These are phyloP conservation scores for Cetraspora pellucida DNA, from an alignment of 192 early-diverging fungal genomes.

Conservation along the genomic window DNA sequence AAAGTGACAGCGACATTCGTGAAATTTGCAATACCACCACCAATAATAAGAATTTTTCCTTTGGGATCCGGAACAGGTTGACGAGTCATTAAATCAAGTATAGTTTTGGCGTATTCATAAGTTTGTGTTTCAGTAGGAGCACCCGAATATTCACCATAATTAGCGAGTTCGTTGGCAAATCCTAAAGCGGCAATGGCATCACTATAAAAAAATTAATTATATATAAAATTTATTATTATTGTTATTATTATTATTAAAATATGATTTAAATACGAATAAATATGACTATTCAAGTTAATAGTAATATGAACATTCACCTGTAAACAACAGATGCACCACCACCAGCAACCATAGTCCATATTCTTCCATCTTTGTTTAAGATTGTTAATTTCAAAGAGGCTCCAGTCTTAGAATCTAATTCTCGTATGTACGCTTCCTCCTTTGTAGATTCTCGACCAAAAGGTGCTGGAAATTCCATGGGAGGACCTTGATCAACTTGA, in stretches of 20 bases:
- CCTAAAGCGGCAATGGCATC: slow-evolving; percentile 99
- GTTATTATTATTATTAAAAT: background rate
- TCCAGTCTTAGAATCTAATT: slow-evolving; percentile 97
- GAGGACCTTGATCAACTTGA: slow-evolving; percentile 72
- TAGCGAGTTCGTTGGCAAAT: slow-evolving; percentile 91
- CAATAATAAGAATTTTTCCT: slow-evolving; percentile 97
- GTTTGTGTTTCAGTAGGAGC: slow-evolving; percentile 99
- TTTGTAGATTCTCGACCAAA: slow-evolving; percentile 95
- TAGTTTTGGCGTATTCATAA: slow-evolving; percentile 99
- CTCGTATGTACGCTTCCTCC: slow-evolving; percentile 98
- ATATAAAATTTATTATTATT: background rate
- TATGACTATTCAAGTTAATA: background rate
- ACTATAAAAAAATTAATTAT: slow-evolving; percentile 42
- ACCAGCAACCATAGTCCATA: slow-evolving; percentile 99
- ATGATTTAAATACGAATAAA: background rate
- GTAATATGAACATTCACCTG: slow-evolving; percentile 38
- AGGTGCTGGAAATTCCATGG: slow-evolving; percentile 96
- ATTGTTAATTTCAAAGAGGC: slow-evolving; percentile 98
- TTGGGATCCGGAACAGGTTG: slow-evolving; percentile 71
- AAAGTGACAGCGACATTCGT: slow-evolving; percentile 99
- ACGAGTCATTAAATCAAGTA: slow-evolving; percentile 98
- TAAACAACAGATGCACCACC: slow-evolving; percentile 98
- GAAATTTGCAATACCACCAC: slow-evolving; percentile 99
- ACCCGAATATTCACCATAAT: slow-evolving; percentile 99
- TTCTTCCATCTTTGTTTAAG: slow-evolving; percentile 91